Conservation (phyloP, 2,329 filamentous ascomycete species). For the Aspergillus proliferans region DNA sequence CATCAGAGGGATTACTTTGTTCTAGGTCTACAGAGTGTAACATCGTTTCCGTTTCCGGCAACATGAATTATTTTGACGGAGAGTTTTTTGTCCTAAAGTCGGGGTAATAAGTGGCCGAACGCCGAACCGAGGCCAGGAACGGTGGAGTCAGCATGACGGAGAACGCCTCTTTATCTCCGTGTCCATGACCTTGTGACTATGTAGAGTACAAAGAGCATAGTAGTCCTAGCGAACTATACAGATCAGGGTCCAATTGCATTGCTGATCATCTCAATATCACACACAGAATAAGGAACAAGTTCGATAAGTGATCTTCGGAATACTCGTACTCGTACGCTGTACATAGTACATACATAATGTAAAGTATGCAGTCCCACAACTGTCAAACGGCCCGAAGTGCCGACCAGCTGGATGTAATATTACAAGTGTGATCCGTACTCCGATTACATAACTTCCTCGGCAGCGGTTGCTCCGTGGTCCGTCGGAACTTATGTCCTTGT, state of each 20-base stretch:
- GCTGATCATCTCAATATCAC: too few relatives aligned
- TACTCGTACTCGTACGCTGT: background rate
- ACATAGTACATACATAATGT: background rate
- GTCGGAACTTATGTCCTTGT: conserved; percentile 1
- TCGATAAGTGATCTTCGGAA: too few relatives aligned
- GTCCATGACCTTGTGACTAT: background rate
- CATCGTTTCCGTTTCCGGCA: background rate
- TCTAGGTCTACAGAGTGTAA: background rate
- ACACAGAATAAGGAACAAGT: too few relatives aligned
- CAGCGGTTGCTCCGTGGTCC: background rate
- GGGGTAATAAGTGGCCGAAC: background rate
- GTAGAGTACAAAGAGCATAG: background rate
- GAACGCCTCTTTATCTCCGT: background rate
- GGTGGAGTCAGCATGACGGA: background rate
- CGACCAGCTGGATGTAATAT: conserved; percentile 11
- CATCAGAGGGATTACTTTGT: background rate
- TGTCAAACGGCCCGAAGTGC: conserved; percentile 13
- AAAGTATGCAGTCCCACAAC: background rate
- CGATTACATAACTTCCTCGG: conserved; percentile 1
- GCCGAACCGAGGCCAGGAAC: background rate
- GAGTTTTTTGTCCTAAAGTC: background rate
- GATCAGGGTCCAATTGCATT: too few relatives aligned
- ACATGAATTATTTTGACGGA: background rate
- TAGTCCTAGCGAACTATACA: background rate
- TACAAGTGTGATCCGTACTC: conserved; percentile 4